These are phyloP conservation scores for Lactarius akahatsu DNA, from an alignment of 768 basidiomycete genomes.

Conservation along the genomic window DNA sequence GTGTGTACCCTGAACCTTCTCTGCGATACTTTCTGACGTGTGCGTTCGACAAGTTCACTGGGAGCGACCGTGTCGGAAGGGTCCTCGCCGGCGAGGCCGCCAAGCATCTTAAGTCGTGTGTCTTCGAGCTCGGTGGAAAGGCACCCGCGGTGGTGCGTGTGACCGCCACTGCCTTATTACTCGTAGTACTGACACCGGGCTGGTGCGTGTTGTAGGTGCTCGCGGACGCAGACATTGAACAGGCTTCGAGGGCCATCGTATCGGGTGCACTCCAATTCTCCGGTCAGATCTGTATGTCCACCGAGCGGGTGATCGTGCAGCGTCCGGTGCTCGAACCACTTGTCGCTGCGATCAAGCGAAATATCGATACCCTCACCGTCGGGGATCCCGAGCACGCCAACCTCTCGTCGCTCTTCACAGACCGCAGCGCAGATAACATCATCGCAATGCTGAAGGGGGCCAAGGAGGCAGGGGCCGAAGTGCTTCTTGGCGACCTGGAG, in stretches of 20 bases:
- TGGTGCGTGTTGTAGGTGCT: conserved; percentile 40
- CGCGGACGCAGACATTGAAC: conserved; percentile 50
- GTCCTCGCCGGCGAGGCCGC: conserved; percentile 56
- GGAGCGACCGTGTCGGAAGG: conserved; percentile 53
- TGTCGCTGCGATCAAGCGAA: conserved; percentile 38
- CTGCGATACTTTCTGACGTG: background rate
- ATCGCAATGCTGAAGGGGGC: conserved; percentile 47
- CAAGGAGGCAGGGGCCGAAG: conserved; percentile 43
- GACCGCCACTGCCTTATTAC: background rate
- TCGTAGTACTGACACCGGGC: background rate
- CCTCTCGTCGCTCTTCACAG: conserved; percentile 45
- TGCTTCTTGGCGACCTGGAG: conserved; percentile 46
- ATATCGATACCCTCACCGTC: conserved; percentile 39
- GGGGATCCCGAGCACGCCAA: conserved; percentile 38
- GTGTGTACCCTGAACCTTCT: conserved; percentile 34
- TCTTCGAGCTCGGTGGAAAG: conserved; percentile 58
- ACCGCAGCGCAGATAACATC: conserved; percentile 46
- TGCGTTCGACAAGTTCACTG: conserved; percentile 49
- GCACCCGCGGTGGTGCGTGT: conserved; percentile 49
- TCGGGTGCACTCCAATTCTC: conserved; percentile 47
- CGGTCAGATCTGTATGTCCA: conserved; percentile 59
- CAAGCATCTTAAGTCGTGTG: conserved; percentile 53
- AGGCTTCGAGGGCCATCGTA: conserved; percentile 51
- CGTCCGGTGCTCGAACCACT: conserved; percentile 40
- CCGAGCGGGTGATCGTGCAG: conserved; percentile 57